Conservation (phyloP, 768 basidiomycete species). For the Macrolepiota dolichaula region DNA sequence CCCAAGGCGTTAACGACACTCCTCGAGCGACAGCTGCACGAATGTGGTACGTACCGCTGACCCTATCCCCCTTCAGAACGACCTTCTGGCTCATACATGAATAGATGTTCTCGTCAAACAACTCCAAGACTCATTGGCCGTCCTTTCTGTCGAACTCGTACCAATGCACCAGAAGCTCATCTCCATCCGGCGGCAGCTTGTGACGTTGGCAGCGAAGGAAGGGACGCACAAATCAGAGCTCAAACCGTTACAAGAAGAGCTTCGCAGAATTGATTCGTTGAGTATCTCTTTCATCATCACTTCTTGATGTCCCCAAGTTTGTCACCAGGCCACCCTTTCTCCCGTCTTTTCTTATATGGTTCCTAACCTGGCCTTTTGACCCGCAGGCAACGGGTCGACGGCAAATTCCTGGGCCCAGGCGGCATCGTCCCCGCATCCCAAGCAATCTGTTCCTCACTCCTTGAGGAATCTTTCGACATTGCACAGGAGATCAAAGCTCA, state of each 20-base stretch:
- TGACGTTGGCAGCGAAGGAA: conserved; percentile 83
- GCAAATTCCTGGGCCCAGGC: conserved; percentile 90
- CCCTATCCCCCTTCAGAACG: background rate
- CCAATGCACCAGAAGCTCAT: conserved; percentile 90
- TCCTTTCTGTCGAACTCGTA: conserved; percentile 85
- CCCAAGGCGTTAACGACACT: conserved; percentile 85
- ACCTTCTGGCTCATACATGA: background rate
- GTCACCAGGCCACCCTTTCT: conserved; percentile 8
- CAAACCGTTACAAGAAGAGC: conserved; percentile 87
- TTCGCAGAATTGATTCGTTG: conserved; percentile 95
- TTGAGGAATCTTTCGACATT: conserved; percentile 97
- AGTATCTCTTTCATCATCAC: conserved; percentile 39
- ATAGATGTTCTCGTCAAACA: conserved; percentile 73
- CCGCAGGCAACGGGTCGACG: conserved; percentile 84
- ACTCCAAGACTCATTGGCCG: conserved; percentile 81
- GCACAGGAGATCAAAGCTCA: conserved; percentile 92
- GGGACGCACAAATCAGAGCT: conserved; percentile 83
- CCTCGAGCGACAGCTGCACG: conserved; percentile 86
- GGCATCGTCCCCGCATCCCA: conserved; percentile 90
- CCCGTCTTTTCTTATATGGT: background rate
- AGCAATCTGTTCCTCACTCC: conserved; percentile 83
- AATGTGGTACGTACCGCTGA: conserved; percentile 69
- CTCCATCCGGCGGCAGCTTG: conserved; percentile 83
- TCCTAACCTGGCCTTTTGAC: background rate
- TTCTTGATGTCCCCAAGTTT: conserved; percentile 13